These are phyloP conservation scores for Apiotrichum mycotoxinovorans DNA, from an alignment of 1,284 basidiomycete genomes.

Conservation along the genomic window DNA sequence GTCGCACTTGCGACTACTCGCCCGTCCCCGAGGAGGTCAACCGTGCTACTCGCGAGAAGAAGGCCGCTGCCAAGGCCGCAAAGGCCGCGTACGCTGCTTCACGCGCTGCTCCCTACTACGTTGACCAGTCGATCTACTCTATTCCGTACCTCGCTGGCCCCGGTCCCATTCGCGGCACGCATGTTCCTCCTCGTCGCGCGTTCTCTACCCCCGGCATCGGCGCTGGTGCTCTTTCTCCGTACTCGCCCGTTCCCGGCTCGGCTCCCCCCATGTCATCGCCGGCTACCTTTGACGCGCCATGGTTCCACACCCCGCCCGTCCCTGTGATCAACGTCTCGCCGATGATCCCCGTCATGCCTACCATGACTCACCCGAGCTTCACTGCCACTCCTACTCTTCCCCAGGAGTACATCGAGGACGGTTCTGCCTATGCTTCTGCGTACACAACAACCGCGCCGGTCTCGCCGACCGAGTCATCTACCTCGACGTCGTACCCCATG, in stretches of 20 bases:
- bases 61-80: constrained; percentile 41
- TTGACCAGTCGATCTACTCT: constrained; percentile 31
- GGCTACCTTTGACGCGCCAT: constrained; percentile 37
- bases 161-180: constrained; percentile 23
- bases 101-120: constrained; percentile 33
- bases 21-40: constrained; percentile 49
- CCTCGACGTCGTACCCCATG: constrained; percentile 23
- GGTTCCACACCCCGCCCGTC: constrained; percentile 26
- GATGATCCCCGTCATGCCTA: constrained; percentile 18
- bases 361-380: constrained; percentile 12
- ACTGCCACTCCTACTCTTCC: constrained; percentile 7
- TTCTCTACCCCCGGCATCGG: constrained; percentile 33
- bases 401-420: constrained; percentile 9
- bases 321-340: constrained; percentile 22
- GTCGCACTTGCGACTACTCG: constrained; percentile 45
- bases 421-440: constrained; percentile 9
- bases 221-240: constrained; percentile 18
- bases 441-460: constrained; percentile 20
- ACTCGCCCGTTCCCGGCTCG: constrained; percentile 28
- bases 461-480: constrained; percentile 24
- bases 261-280: constrained; percentile 36
- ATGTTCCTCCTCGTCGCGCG: constrained; percentile 33
- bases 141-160: constrained; percentile 30
- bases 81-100: constrained; percentile 25
- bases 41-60: constrained; percentile 45